Percentiles rank a stretch among this genome's conserved stretches.
Conservation (phyloP, 2,329 filamentous ascomycete species). For the Ophiostoma sp. region DNA sequence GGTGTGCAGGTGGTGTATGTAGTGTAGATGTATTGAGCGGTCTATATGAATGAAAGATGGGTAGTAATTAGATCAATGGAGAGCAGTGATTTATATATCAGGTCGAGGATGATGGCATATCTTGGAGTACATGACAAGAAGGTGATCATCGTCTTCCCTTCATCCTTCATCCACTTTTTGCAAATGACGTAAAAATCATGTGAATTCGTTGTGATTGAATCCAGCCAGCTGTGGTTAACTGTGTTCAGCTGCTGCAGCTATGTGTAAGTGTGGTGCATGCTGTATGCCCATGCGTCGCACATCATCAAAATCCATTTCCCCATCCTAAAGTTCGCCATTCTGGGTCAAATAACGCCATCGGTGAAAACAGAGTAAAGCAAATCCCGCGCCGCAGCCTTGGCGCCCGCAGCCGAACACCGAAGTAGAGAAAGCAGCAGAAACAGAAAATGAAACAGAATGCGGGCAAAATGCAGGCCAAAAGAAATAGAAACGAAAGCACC, state of each 20-base stretch:
- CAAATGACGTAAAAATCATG: not conserved
- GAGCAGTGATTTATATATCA: not conserved
- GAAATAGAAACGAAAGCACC: not conserved
- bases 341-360: constrained; percentile 15
- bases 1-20: not conserved
- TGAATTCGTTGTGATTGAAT: not conserved
- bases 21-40: too few species aligned
- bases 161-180: not conserved
- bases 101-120: not conserved
- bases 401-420: not conserved
- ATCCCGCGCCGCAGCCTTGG: not conserved
- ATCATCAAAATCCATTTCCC: not conserved
- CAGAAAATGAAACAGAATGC: not conserved
- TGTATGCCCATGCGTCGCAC: not conserved
- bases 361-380: not conserved
- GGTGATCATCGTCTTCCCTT: not conserved
- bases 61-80: not conserved
- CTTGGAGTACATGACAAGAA: not conserved
- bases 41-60: not conserved
- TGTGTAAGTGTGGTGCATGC: not conserved
- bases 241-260: not conserved
- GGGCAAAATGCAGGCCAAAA: not conserved
- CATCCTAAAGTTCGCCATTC: constrained; percentile 4
- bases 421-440: not conserved
- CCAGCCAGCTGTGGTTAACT: too few species aligned